Conservation (phyloP, 1,139 yeast species). For the Candida smagusa region DNA sequence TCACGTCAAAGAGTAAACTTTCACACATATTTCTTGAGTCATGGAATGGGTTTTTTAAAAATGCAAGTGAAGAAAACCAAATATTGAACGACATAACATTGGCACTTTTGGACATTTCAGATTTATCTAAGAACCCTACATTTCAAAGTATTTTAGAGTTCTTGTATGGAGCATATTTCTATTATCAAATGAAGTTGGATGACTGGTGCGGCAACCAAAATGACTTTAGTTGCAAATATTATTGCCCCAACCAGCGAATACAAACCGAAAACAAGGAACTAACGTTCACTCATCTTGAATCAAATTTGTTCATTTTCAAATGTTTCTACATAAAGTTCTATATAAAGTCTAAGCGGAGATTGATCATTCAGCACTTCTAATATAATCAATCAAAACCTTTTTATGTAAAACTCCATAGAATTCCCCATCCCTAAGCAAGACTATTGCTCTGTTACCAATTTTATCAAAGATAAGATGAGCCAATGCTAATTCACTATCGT, state of each 20-base stretch:
- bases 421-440: conserved; percentile 47
- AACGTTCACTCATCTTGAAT: background rate
- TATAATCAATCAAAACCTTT: conserved; percentile 51
- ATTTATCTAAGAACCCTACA: conserved; percentile 4
- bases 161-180: conserved; percentile 6
- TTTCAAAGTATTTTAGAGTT: conserved; percentile 8
- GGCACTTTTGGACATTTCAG: conserved; percentile 4
- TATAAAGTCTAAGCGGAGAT: conserved; percentile 3
- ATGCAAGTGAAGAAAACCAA: conserved; percentile 1
- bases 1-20: background rate
- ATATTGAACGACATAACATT: conserved; percentile 8
- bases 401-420: conserved; percentile 56
- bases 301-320: conserved; percentile 3
- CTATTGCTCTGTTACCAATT: conserved; percentile 52
- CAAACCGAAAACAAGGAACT: background rate
- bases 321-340: conserved; percentile 4
- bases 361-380: conserved; percentile 17
- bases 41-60: conserved; percentile 9
- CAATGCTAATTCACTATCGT: conserved; percentile 49
- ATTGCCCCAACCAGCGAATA: conserved; percentile 1
- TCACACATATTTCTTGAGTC: conserved; percentile 4
- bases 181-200: conserved; percentile 1
- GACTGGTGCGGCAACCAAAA: background rate
- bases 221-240: conserved; percentile 1
- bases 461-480: conserved; percentile 55